Percentiles rank a stretch among this genome's conserved stretches.
These are phyloP conservation scores for Betula pendula DNA, from an alignment of 306 rosid species.

Conservation along the genomic window DNA sequence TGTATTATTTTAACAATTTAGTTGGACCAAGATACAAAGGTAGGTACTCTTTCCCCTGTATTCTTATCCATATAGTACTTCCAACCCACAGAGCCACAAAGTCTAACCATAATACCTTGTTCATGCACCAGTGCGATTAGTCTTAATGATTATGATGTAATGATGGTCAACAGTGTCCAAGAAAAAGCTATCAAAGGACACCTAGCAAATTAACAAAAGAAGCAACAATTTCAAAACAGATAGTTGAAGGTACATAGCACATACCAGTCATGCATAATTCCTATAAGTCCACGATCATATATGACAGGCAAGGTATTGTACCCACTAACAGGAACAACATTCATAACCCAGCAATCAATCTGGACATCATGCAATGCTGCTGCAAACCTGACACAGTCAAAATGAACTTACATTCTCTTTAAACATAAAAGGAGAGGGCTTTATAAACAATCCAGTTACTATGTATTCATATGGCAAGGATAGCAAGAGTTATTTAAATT, in stretches of 20 bases:
- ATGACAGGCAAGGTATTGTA: slow-evolving; percentile 78
- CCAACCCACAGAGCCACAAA: too few species aligned
- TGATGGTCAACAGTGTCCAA: too few species aligned
- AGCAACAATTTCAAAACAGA: slow-evolving; percentile 11
- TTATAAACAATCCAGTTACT: neutral
- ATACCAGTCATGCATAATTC: slow-evolving; percentile 95
- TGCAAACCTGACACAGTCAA: slow-evolving; percentile 67
- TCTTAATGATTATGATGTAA: too few species aligned
- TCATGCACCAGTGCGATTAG: too few species aligned
- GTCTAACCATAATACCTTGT: too few species aligned
- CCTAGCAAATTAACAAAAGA: slow-evolving; percentile 9
- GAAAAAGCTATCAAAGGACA: neutral
- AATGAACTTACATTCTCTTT: slow-evolving; percentile 25
- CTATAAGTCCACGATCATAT: slow-evolving; percentile 86
- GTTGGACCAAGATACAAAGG: neutral
- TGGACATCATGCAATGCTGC: slow-evolving; percentile 58
- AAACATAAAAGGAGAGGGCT: slow-evolving; percentile 7
- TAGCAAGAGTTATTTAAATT: slow-evolving; percentile 10
- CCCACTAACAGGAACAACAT: slow-evolving; percentile 78
- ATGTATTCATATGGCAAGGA: neutral
- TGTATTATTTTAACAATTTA: neutral
- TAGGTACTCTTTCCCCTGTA: neutral
- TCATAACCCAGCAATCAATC: slow-evolving; percentile 83
- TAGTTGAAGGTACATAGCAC: slow-evolving; percentile 15
- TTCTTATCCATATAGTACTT: too few species aligned